phyloP scores from a whole-genome alignment of 306 rosid genomes.

The Chamaecrista fasciculata region DNA sequence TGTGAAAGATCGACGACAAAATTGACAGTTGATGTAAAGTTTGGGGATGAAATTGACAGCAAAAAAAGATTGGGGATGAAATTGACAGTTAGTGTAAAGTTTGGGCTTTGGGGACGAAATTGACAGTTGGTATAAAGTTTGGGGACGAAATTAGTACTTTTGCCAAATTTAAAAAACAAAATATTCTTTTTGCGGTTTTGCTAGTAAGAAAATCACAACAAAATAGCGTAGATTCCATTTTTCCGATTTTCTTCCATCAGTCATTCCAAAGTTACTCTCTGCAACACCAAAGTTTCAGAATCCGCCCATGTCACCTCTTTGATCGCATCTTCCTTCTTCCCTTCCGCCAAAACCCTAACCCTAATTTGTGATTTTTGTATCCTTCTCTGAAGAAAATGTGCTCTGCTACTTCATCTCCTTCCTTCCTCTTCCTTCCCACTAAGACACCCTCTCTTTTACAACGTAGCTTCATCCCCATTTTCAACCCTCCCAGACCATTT shows the following conservation, averaged over 20 bases:
- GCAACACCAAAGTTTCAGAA: background rate
- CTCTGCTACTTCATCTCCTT: slow-evolving; percentile 30
- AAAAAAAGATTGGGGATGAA: no score
- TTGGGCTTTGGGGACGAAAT: no score
- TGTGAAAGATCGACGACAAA: no score
- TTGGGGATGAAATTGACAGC: no score
- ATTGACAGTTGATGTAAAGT: no score
- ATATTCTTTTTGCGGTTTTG: no score
- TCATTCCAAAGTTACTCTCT: slow-evolving; percentile 5
- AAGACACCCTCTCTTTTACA: background rate
- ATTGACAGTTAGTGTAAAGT: no score
- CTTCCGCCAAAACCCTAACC: slow-evolving; percentile 11
- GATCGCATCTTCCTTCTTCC: background rate
- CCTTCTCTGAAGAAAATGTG: slow-evolving; percentile 26
- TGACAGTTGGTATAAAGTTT: no score
- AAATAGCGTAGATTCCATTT: background rate
- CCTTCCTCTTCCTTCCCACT: slow-evolving; percentile 13
- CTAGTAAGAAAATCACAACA: no score
- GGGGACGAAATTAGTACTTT: no score
- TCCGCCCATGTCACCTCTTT: slow-evolving; percentile 14
- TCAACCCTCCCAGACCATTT: background rate
- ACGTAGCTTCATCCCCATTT: background rate
- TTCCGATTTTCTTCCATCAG: background rate
- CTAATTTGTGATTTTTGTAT: background rate
- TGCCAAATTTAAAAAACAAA: no score